Percentiles rank a stretch among this genome's conserved stretches.
phyloP scores from a whole-genome alignment of 257 asterid species.

The Verbascum thapsus region DNA sequence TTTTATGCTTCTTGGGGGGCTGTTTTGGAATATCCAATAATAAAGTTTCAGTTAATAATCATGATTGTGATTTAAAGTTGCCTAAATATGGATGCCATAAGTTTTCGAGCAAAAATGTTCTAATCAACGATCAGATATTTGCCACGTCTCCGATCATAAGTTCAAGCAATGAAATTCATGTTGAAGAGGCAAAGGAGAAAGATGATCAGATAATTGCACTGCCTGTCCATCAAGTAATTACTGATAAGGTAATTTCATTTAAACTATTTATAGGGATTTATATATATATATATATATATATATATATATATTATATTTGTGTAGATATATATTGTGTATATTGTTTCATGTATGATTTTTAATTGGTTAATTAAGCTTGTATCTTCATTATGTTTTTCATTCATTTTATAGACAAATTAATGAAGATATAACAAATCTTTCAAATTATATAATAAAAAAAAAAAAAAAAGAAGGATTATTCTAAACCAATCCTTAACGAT shows the following conservation, averaged over 20 bases:
- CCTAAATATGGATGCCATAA: constrained; percentile 11
- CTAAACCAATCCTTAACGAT: no score
- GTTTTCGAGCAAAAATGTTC: not conserved
- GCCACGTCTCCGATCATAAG: not conserved
- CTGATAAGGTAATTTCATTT: constrained; percentile 24
- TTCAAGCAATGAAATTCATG: constrained; percentile 18
- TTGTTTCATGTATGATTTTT: no score
- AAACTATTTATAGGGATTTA: no score
- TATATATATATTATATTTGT: no score
- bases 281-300: no score
- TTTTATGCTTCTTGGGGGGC: constrained; percentile 27
- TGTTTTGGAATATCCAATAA: constrained; percentile 35
- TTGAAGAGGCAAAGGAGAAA: constrained; percentile 19
- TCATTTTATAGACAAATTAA: no score
- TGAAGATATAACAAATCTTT: no score
- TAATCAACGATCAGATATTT: constrained; percentile 5
- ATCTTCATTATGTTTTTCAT: no score
- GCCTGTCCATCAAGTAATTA: not conserved
- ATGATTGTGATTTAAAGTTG: constrained; percentile 24
- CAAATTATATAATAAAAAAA: no score
- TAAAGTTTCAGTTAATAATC: constrained; percentile 27
- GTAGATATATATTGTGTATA: no score
- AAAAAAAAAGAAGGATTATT: no score
- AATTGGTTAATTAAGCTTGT: no score
- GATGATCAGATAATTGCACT: not conserved